Evolutionary conservation across 2,329 filamentous ascomycete species (phyloP), one percentile per base, ranked within the genome.

Genomic region (Exophiala sp.): DNA sequence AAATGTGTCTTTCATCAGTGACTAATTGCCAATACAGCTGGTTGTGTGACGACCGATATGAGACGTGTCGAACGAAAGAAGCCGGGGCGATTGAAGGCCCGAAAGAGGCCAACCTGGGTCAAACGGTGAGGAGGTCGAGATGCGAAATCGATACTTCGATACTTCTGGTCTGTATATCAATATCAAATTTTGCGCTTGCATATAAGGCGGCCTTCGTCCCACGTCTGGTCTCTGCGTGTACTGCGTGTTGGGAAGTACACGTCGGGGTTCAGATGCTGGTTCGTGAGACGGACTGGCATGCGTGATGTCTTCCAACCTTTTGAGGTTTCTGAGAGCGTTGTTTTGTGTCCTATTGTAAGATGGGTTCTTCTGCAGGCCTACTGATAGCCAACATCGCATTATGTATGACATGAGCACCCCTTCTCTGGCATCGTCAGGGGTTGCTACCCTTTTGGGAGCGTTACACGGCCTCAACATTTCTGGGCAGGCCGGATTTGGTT

Each of bases 81-180:
- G 80, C 81, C 88, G 50, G 94, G 93, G 61, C 88, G 88, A 65
- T 71, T 95, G 73, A 98, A 98, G 79, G 91, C 93, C 51, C 86
- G 93, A 72, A 98, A 98, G 82, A 94, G 86, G 82, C 91, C 91
- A 53, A 80, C 93, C 63, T 98, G 94, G 93, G 90, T 97, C 78
- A 97, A 96, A 82, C 76, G 81, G 68, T 83, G 60, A 69, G 56
- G 29, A 49, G 24, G 24, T 42, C 43, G 38, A 43, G 21, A 11
- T 24, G 23, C 37, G 38, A 30, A n/a, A 7, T 42, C 47, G 49
- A 46, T 50, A 46, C 56, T 57, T 42, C 47, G 49, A 46, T 50
- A 46, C 56, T 57, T 56, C 10, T 43, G 41, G 22, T 59, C 52
- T 64, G 61, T 61, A 59, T 52, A 60, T 53, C 53, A 56, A 63